A percentile compares a stretch with the other conserved stretches of the same genome.
These are phyloP conservation scores for Astrephomene gubernaculifera DNA, from an alignment of 139 green algal species.

Conservation along the genomic window DNA sequence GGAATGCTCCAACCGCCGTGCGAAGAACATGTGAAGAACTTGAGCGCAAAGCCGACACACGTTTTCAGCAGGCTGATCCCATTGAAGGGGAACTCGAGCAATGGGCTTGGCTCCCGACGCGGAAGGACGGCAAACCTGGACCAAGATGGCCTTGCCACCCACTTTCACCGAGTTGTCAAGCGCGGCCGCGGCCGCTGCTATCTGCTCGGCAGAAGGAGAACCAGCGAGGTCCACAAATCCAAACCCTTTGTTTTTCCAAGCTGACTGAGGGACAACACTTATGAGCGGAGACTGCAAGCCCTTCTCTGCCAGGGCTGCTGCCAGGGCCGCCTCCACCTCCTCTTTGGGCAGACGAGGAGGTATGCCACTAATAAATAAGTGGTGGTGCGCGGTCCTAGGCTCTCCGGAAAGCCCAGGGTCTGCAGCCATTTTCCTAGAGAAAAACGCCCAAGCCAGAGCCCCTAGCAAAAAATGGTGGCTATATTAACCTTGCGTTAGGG, in stretches of 20 bases:
- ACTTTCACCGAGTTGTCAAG: not conserved
- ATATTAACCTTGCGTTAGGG: no score
- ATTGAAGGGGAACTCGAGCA: not conserved
- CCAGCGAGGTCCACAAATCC: slow-evolving; percentile 12
- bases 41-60: slow-evolving; percentile 9
- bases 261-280: slow-evolving; percentile 3
- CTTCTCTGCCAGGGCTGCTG: not conserved
- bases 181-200: not conserved
- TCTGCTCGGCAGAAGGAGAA: not conserved
- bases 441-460: no score
- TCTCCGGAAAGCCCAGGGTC: not conserved
- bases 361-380: slow-evolving; percentile 32
- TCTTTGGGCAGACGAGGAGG: slow-evolving; percentile 31
- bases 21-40: slow-evolving; percentile 23
- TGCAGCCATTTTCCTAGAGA: slow-evolving; percentile 21
- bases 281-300: not conserved
- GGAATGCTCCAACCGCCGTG: not conserved
- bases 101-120: slow-evolving; percentile 3
- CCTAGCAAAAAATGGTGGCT: no score
- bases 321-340: slow-evolving; percentile 29
- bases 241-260: slow-evolving; percentile 40
- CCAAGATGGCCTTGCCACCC: not conserved
- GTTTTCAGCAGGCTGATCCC: slow-evolving; percentile 28
- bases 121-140: not conserved
- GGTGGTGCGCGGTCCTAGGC: not conserved